Conservation (phyloP, 495 filamentous ascomycete genomes). For the Hapsidospora chrysogenum region DNA sequence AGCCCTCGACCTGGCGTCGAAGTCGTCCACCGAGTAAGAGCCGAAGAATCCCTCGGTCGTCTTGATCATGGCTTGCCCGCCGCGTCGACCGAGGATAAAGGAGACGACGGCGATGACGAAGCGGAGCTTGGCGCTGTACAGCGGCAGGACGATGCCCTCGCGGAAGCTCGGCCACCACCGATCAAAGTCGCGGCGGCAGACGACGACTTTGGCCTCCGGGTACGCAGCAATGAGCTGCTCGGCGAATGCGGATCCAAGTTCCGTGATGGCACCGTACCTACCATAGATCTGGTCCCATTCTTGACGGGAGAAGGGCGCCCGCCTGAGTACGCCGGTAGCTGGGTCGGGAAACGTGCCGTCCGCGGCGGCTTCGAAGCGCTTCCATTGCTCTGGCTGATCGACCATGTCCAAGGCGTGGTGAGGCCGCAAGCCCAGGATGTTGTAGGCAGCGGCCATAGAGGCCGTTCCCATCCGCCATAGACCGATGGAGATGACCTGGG, state of each 20-base stretch:
- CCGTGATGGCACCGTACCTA: conserved; percentile 20
- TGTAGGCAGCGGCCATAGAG: conserved; percentile 8
- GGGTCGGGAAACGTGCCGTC: conserved; percentile 10
- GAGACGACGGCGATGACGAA: conserved; percentile 2
- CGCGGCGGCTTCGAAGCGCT: conserved; percentile 7
- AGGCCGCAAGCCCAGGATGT: conserved; percentile 7
- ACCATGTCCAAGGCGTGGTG: conserved; percentile 7
- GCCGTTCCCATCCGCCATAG: conserved; percentile 9
- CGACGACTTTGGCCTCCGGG: conserved; percentile 28
- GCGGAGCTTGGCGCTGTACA: neutral
- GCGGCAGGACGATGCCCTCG: neutral
- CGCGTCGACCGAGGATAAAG: neutral
- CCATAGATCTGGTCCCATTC: conserved; percentile 28
- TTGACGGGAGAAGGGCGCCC: conserved; percentile 4
- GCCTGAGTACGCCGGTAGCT: neutral
- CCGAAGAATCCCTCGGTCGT: conserved; percentile 8
- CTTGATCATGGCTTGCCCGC: conserved; percentile 4
- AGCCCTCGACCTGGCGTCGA: conserved; percentile 1
- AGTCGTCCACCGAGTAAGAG: conserved; percentile 8
- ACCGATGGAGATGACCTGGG: neutral
- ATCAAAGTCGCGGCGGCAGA: conserved; percentile 18
- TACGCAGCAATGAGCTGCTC: conserved; percentile 23
- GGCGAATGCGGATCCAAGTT: conserved; percentile 18
- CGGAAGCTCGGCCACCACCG: conserved; percentile 17
- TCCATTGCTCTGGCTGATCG: conserved; percentile 5